phyloP scores from a whole-genome alignment of 140 eudicot genomes.

The Anethum foeniculum region DNA sequence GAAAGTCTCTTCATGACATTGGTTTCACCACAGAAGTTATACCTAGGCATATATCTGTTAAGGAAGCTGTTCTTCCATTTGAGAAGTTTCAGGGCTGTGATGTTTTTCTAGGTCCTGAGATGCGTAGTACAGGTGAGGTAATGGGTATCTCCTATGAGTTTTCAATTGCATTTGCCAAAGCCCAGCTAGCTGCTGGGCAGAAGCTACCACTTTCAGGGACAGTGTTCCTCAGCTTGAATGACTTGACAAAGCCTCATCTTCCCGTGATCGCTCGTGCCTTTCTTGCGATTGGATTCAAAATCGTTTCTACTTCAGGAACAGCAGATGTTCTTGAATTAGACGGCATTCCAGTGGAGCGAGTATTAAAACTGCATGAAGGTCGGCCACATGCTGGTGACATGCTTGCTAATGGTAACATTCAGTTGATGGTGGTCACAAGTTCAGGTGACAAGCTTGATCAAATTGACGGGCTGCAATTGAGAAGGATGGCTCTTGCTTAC shows the following conservation, averaged over 20 bases:
- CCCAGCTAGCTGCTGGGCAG: conserved; percentile 92
- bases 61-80: conserved; percentile 94
- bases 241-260: conserved; percentile 74
- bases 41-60: conserved; percentile 78
- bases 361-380: conserved; percentile 88
- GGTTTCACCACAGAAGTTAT: conserved; percentile 65
- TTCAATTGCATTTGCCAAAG: conserved; percentile 70
- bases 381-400: conserved; percentile 87
- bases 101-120: conserved; percentile 82
- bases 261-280: conserved; percentile 64
- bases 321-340: conserved; percentile 64
- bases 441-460: conserved; percentile 72
- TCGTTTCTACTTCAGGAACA: conserved; percentile 81
- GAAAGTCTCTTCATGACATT: conserved; percentile 62
- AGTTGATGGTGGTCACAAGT: conserved; percentile 87
- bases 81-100: conserved; percentile 94
- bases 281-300: conserved; percentile 45
- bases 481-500: conserved; percentile 91
- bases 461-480: conserved; percentile 72
- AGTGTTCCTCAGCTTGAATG: conserved; percentile 72
- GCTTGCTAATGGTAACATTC: conserved; percentile 80
- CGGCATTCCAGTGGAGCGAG: conserved; percentile 74
- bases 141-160: conserved; percentile 90
- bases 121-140: conserved; percentile 96
- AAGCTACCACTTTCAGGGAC: conserved; percentile 72